These are phyloP conservation scores for Periconia macrospinosa DNA, from an alignment of 2,329 filamentous ascomycete genomes.

Conservation along the genomic window DNA sequence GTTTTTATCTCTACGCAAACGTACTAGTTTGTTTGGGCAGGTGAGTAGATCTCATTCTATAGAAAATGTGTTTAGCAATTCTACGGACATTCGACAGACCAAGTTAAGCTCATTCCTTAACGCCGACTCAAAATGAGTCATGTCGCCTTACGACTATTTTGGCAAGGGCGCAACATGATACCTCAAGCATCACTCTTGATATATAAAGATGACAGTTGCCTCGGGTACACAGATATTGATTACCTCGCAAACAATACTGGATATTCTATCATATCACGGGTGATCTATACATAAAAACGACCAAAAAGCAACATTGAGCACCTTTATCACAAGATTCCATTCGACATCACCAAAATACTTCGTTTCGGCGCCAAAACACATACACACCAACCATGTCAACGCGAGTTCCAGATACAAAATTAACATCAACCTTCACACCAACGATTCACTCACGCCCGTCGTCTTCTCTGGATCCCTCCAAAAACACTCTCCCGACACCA, in stretches of 20 bases:
- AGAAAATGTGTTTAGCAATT: too few relatives aligned
- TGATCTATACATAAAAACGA: too few relatives aligned
- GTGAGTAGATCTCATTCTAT: too few relatives aligned
- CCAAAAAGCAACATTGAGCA: too few relatives aligned
- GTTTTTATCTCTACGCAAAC: too few relatives aligned
- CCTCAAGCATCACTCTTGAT: not conserved
- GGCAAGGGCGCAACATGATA: not conserved
- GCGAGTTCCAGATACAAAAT: slow-evolving; percentile 15
- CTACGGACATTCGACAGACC: too few relatives aligned
- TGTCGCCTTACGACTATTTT: not conserved
- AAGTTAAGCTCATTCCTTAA: too few relatives aligned
- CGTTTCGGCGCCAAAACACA: not conserved
- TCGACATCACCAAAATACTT: not conserved
- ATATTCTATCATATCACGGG: too few relatives aligned
- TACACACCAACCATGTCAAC: slow-evolving; percentile 8
- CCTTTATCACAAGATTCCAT: too few relatives aligned
- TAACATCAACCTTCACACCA: slow-evolving; percentile 20
- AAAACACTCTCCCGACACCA: slow-evolving; percentile 19
- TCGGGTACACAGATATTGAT: not conserved
- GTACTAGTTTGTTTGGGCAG: too few relatives aligned
- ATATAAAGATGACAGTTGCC: not conserved
- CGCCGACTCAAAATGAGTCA: not conserved
- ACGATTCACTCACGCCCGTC: slow-evolving; percentile 15
- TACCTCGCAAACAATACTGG: not conserved
- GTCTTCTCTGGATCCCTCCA: slow-evolving; percentile 14